Base-by-base conservation (phyloP, 192 early-diverging fungal genomes). In the Dispira parvispora region DNA sequence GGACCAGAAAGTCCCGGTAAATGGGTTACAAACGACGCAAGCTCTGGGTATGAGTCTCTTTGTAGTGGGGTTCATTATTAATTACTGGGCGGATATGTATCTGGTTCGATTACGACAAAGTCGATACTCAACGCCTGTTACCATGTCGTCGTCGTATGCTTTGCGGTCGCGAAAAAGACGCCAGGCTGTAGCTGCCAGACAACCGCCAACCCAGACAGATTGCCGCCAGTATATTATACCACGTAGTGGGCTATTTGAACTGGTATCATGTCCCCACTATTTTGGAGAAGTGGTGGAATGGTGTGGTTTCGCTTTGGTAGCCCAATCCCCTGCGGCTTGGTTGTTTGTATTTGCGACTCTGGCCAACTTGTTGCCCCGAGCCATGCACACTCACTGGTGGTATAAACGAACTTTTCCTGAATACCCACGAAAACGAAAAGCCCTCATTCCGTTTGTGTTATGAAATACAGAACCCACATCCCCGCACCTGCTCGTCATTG, bases 221-320 rank as follows among this genome's bases (percentile, higher is more conserved):
- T n/a, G 13, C 50, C 11, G 9, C 3, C 62, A 63, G 32, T 77
- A 77, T 42, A 32, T 47, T 50, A 47, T 77, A 2, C 75, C 75
- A 1, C 32, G 52, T 8, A 65, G 72, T 47, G 72, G 72, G 0
- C 18, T 69, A 62, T 77, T 74, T 65, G 32, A 43, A 11, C 16
- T 69, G 25, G 70, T 77, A 21, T 74, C 75, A 43, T 73, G 72
- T 42, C 75, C 75, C 38, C 75, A 77, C 63, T 77, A 65, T 57
- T 55, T 77, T n/a, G 69, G 70, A 61, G 75, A 77, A 46, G 21
- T 70, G 9, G 61, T 70, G 12, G 75, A 77, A 43, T 77, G 75
- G 75, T 53, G 52, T 0, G 75, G 75, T 11, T 74, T 62, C 66
- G 72, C 72, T 6, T 18, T 74, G 27, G 56, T 64, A 26, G 70